Base-by-base conservation (phyloP, 2,329 filamentous ascomycete genomes). In the Penicillium sp. region DNA sequence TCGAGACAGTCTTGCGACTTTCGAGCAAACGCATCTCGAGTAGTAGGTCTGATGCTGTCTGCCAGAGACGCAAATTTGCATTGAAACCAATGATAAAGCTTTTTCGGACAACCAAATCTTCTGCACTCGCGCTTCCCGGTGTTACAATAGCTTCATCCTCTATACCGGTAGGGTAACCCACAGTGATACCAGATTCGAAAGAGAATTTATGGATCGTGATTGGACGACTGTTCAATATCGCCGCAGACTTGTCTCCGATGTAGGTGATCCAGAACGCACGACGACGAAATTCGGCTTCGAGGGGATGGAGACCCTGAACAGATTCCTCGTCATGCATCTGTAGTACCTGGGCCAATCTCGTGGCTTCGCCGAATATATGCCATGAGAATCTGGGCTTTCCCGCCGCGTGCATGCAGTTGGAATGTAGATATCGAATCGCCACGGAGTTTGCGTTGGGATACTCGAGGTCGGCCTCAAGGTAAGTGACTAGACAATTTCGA, bases 291-390 rank as follows among this genome's bases (percentile, higher is more conserved):
- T 68, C 78, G 0, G 77, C 78, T 57, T 81, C 79, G 1, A 80
- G 64, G 0, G 73, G 71, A 1, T 70, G 62, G 1, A 81, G 64
- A 0, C 70, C 73, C n/a, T 76, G 69, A 0, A 77, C 61, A 0
- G 79, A 76, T 0, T 71, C 68, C 61, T 81, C 79, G 4, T 80
- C 74, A 46, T 81, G 74, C 30, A 81, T 64, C 14, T 77, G 71
- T 78, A 81, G 81, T 1, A 76, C 75, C 61, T 81, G 79, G 0
- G 75, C 76, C 5, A 82, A 72, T 1, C 78, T 70, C 3, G 75
- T 76, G 0, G 79, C 79, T 59, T 81, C 78, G 1, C 79, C 79
- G 62, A 81, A 79, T 1, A 81, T 78, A 52, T 80, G 78, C 78
- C 79, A 81, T 4, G 79, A 81, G 22, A 78, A 74, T 28, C 77